phyloP scores from a whole-genome alignment of 2,329 filamentous ascomycete genomes.

The Colletotrichum sp. region DNA sequence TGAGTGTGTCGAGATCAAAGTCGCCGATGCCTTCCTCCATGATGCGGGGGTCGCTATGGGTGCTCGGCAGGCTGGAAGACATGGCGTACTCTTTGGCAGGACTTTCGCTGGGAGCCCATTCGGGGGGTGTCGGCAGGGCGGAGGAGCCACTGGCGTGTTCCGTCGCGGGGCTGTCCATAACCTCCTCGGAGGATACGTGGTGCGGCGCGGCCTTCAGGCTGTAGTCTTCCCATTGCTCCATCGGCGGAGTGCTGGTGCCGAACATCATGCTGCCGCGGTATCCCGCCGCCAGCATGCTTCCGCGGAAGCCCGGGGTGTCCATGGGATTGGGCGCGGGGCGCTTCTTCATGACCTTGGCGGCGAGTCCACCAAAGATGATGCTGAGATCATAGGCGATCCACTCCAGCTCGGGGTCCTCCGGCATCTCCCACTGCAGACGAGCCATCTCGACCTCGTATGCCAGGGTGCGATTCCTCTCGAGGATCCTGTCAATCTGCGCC shows the following conservation, averaged over 20 bases:
- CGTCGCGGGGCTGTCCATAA: conserved; percentile 36
- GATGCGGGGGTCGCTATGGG: neutral
- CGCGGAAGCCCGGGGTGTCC: neutral
- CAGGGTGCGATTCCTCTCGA: conserved; percentile 37
- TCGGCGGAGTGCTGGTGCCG: conserved; percentile 15
- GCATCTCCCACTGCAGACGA: conserved; percentile 2
- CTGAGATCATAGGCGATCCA: conserved; percentile 12
- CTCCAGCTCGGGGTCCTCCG: conserved; percentile 2
- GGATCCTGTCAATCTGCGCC: conserved; percentile 34
- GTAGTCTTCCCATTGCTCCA: conserved; percentile 6
- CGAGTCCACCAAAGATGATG: conserved; percentile 35
- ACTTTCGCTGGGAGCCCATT: conserved; percentile 25
- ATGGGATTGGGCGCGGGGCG: neutral
- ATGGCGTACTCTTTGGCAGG: conserved; percentile 6
- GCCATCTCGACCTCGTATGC: conserved; percentile 1
- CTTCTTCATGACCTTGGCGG: conserved; percentile 8
- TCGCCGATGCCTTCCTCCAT: neutral
- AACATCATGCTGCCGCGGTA: conserved; percentile 19
- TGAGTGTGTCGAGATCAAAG: conserved; percentile 6
- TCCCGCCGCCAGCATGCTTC: conserved; percentile 9
- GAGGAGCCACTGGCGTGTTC: conserved; percentile 40
- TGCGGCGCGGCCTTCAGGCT: conserved; percentile 18
- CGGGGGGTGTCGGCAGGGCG: conserved; percentile 40
- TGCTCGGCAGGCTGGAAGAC: neutral
- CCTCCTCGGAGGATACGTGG: conserved; percentile 38